Evolutionary conservation across 192 early-diverging fungal species (phyloP).

Genomic region (Backusella westeae): DNA sequence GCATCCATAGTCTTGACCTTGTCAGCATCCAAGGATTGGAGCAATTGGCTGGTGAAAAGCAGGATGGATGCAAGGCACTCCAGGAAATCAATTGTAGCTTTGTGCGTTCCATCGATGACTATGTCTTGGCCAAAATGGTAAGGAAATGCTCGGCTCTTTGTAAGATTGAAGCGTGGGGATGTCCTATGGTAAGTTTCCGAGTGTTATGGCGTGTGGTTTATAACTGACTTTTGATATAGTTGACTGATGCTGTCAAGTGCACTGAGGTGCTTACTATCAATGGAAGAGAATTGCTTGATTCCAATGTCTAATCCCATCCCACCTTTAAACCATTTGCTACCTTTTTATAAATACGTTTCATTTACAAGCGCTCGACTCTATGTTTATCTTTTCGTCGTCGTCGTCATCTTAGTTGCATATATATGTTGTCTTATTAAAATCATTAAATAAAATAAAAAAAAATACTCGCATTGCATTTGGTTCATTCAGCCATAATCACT

Average conservation of each 20-base stretch:
- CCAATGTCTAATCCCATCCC: not conserved
- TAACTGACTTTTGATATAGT: not conserved
- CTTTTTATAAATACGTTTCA: no score
- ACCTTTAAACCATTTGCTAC: no score
- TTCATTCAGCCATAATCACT: no score
- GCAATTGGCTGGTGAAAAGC: conserved; percentile 38
- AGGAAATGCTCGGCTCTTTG: conserved; percentile 44
- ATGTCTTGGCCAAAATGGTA: conserved; percentile 59
- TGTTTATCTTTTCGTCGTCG: no score
- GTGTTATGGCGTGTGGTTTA: not conserved
- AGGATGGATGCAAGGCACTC: conserved; percentile 43
- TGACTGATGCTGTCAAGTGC: not conserved
- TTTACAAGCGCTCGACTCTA: no score
- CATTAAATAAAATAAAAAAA: no score
- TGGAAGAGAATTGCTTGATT: not conserved
- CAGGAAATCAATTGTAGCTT: conserved; percentile 68
- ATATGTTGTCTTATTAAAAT: no score
- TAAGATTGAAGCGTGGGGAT: conserved; percentile 70
- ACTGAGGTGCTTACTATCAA: not conserved
- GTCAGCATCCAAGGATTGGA: conserved; percentile 56
- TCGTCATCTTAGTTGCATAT: no score
- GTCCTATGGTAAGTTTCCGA: conserved; percentile 39
- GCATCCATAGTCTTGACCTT: conserved; percentile 71
- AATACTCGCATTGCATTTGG: no score
- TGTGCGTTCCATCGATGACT: conserved; percentile 74